Conservation (phyloP, 257 asterid genomes). For the Fraxinus americana region DNA sequence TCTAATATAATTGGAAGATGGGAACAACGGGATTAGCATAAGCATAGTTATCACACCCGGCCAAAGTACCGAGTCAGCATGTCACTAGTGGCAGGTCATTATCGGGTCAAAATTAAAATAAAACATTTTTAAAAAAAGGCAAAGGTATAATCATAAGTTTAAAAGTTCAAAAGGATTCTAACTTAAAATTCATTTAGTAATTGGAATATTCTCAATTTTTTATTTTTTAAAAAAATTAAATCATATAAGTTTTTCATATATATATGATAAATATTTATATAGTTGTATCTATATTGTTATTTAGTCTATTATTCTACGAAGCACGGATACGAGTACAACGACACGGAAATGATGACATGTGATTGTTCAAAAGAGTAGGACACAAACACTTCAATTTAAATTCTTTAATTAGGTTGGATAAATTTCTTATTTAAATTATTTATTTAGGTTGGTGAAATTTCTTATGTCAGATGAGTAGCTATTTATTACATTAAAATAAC, state of each 20-base stretch:
- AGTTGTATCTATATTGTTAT: neutral
- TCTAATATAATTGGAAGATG: neutral
- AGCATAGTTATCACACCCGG: neutral
- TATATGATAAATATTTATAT: no score
- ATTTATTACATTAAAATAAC: no score
- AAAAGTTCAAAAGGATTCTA: neutral
- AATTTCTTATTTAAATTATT: no score
- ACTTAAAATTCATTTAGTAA: no score
- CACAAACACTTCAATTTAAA: no score
- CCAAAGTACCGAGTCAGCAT: neutral
- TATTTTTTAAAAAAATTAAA: no score
- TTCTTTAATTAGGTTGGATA: neutral
- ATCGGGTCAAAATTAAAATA: neutral
- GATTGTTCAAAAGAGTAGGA: neutral
- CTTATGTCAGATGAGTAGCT: neutral
- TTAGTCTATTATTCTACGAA: neutral
- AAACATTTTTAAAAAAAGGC: neutral
- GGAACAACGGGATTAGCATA: neutral
- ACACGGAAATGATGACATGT: neutral
- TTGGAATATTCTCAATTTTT: neutral
- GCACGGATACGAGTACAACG: neutral
- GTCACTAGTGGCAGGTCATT: neutral
- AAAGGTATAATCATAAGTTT: neutral
- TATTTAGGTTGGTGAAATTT: neutral
- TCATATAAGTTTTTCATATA: neutral